A percentile compares a stretch with the other conserved stretches of the same genome.
Conservation (phyloP, 169 alveolate species). For the Blepharisma undulans region DNA sequence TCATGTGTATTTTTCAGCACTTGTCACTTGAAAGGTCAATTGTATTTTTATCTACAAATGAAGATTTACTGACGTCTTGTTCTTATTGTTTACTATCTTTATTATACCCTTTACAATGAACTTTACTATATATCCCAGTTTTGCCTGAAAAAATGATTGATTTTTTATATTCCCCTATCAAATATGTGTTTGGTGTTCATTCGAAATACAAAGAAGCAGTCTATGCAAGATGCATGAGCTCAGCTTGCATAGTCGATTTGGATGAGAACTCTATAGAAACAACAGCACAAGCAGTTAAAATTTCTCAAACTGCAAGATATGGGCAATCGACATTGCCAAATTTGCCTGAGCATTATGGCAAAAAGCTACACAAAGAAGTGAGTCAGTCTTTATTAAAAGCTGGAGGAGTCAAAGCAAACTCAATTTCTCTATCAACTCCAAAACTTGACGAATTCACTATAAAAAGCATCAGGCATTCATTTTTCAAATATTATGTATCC, state of each 20-base stretch:
- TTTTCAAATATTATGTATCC: constrained; percentile 46
- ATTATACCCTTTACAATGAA: constrained; percentile 70
- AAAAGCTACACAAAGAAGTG: constrained; percentile 35
- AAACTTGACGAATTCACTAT: constrained; percentile 34
- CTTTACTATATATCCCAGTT: constrained; percentile 65
- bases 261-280: constrained; percentile 33
- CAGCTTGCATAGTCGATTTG: constrained; percentile 46
- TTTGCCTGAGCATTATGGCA: constrained; percentile 44
- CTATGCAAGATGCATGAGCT: constrained; percentile 43
- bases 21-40: constrained; percentile 17
- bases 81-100: constrained; percentile 32
- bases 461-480: constrained; percentile 43
- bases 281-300: background rate
- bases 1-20: background rate
- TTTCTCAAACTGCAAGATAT: background rate
- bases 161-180: constrained; percentile 65
- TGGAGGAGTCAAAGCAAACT: background rate
- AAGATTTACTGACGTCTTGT: background rate
- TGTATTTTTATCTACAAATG: constrained; percentile 32
- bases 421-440: background rate
- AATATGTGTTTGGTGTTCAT: constrained; percentile 62
- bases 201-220: constrained; percentile 34
- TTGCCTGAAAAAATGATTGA: constrained; percentile 68
- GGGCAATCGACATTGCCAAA: constrained; percentile 40
- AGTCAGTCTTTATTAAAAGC: constrained; percentile 6